Conservation (phyloP, 2,329 filamentous ascomycete species). For the Amauroascus verrucosus region DNA sequence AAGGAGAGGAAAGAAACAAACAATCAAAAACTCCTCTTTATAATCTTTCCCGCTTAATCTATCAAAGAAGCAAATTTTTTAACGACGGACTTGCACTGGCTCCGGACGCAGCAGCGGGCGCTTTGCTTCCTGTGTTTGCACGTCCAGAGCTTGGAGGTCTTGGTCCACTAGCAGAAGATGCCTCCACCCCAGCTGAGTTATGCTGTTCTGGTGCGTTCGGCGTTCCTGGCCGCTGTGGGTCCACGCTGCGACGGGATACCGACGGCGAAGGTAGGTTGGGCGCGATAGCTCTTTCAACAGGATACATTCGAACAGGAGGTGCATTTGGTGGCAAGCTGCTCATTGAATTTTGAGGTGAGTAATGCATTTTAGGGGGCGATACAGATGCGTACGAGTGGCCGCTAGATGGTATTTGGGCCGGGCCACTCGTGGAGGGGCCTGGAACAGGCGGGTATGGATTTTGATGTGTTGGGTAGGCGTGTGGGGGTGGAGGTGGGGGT, state of each 20-base stretch:
- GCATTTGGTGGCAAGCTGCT: constrained; percentile 26
- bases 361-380: constrained; percentile 31
- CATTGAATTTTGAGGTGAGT: constrained; percentile 30
- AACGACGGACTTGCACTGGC: constrained; percentile 69
- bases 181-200: background rate
- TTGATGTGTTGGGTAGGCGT: constrained; percentile 13
- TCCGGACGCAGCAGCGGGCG: constrained; percentile 35
- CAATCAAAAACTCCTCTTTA: constrained; percentile 12
- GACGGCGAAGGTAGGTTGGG: constrained; percentile 30
- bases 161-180: constrained; percentile 15
- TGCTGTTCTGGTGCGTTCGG: constrained; percentile 17
- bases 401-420: constrained; percentile 12
- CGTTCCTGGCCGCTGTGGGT: constrained; percentile 28
- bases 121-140: constrained; percentile 15
- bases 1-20: constrained; percentile 14
- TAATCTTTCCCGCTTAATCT: background rate
- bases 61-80: constrained; percentile 58
- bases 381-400: constrained; percentile 29
- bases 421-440: background rate
- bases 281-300: constrained; percentile 29
- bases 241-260: constrained; percentile 26
- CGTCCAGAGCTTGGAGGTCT: constrained; percentile 23
- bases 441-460: background rate
- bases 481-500: constrained; percentile 24
- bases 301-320: constrained; percentile 30